Evolutionary conservation across 495 filamentous ascomycete species (phyloP), one percentile per base, ranked within the genome.

Genomic region (Articulospora tetracladia): DNA sequence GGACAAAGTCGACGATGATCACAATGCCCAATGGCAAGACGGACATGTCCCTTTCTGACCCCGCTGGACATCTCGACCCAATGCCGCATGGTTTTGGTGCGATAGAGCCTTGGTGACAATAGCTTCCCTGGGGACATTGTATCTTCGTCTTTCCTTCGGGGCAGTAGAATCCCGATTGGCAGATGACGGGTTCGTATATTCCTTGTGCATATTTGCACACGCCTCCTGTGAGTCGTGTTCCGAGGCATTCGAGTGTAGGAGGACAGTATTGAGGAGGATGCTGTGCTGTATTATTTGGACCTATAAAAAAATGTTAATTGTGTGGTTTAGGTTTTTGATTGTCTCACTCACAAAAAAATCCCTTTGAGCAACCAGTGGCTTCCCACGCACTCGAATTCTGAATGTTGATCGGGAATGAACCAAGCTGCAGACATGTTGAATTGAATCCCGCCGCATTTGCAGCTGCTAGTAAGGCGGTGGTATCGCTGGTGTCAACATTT

Each of bases 211-310:
- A 44, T 7, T 34, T 19, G 54, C 75, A 77, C 12, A 58, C 44
- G 7, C 32, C 47, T 22, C 73, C 72, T 6, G 65, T 61, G 1
- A 79, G 55, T 57, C 78, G 68, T 11, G 70, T 66, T 44, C 60
- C 60, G 44, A 75, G 70, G 51, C 72, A 79, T 11, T 63, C 52
- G 2, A 70, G 69, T 11, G 70, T 55, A 1, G 78, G 78, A 34
- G 77, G 71, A 49, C 78, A 81, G 62, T 72, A 81, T 59, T 74
- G 69, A 19, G 78, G 78, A 3, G 76, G 67, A 1, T 69, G 68
- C 47, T 72, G 73, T 28, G 72, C 70, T 3, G 75, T 76, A 52
- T 80, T 80, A 59, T 78, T 77, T 49, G 53, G 51, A 53, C 77
- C 77, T 79, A n/a, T n/a, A 44, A 32, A n/a, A n/a, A 48, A 19